Evolutionary conservation across 192 early-diverging fungal species (phyloP), one percentile per base, ranked within the genome.

Genomic region (Ambispora gerdemannii): DNA sequence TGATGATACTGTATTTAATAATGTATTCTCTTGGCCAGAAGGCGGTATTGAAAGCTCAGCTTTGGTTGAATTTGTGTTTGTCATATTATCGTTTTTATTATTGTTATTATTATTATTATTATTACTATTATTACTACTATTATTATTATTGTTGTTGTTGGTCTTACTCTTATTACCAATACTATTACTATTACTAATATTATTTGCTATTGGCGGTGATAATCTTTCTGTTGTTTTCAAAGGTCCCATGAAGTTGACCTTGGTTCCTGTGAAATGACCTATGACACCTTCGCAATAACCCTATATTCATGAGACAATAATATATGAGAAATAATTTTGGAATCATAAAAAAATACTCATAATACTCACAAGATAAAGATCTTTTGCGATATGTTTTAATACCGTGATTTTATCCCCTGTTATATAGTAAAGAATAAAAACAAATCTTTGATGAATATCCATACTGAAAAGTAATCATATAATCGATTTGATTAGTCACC

Each of bases 271-370:
- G 58, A 84, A 84, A 6, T 64, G 67, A 0, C 85, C 85, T n/a
- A 83, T 65, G 3, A 87, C 78, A 11, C 80, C 83, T 63, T 87
- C 80, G 60, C 85, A 87, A 52, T 82, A 84, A 3, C 85, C 85
- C 82, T 86, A 30, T 2, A 17, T 32, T n/a, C 35, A 72, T 33
- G 22, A 17, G 10, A 64, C 27, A 64, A 64, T 17, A 27, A 47
- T 17, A n/a, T n/a, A 32, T 0, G 33, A 63, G 15, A 63, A 36
- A 20, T 53, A 20, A n/a, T 20, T 22, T 53, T 7, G 20, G 15
- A 4, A 53, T n/a, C 4, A n/a, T n/a, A 53, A 53, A n/a, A 53
- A 50, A 17, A 17, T 49, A 6, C 27, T 17, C 30, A 1, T 25
- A 59, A 49, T 32, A 43, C 70, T 68, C 72, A 81, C 80, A 63